Base-by-base conservation (phyloP, 305 asterid species). In the Fraxinus angustifolia region DNA sequence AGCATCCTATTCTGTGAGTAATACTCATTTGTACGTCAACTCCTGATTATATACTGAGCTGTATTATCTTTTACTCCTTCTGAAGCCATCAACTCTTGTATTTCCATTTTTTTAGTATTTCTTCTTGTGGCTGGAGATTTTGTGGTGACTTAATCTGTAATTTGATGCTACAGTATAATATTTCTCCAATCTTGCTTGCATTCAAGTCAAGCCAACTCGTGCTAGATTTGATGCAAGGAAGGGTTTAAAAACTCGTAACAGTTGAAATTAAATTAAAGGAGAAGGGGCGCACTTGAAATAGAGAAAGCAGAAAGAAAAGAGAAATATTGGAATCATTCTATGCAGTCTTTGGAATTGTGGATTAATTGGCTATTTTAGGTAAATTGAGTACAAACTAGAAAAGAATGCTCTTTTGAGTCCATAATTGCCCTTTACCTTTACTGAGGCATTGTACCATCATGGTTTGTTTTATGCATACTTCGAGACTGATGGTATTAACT, bases 1-100 rank as follows among this genome's bases (percentile, higher is more conserved):
- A 36, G 98, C 98, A 74, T 91, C 98, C 4, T 95, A 95, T 85
- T 95, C 98, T 50, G 98, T 93, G 86, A 91, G 97, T 84, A 81
- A 62, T 76, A 76, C 34, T 73, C 48, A 78, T 48, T 40, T 17
- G 56, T 68, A 16, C 36, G 28, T 35, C 60, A 77, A 31, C 38
- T 81, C 65, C 23, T 30, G 73, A 82, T 60, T 28, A 26, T 36
- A 8, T 36, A 16, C 73, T 81, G 33, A 77, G 77, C 81, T 60
- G 35, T 77, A n/a, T 76, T 73, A 62, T 68, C 58, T 56, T 78
- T 6, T 36, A 21, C 78, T 35, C 36, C 73, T 26, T 56, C 8
- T 8, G 14, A 11, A 40, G 17, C 74, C 2, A 56, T 35, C 48
- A 75, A 19, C 28, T 72, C 21, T 34, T 12, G 45, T 35, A 42